phyloP scores from a whole-genome alignment of 73 alveolate genomes.

The Paramecium sexaurelia region DNA sequence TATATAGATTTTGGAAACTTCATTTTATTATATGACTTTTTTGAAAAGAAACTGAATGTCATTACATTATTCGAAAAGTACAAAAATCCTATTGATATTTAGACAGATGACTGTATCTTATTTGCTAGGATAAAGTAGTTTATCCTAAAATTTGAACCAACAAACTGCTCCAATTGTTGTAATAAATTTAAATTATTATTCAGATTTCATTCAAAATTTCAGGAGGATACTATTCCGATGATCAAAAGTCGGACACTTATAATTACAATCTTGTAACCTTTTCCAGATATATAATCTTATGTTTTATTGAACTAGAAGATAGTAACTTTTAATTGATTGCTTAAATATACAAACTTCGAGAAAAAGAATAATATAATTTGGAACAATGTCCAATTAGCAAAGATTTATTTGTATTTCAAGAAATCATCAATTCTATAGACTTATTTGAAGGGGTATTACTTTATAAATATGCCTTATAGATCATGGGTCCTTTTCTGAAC shows the following conservation, averaged over 20 bases:
- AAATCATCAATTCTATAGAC: background rate
- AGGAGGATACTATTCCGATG: background rate
- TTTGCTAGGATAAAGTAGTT: background rate
- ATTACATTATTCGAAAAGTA: background rate
- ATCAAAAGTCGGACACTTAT: background rate
- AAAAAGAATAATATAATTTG: background rate
- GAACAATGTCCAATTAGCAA: background rate
- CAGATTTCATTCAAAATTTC: background rate
- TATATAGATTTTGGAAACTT: background rate
- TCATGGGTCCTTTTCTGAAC: background rate
- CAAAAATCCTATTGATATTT: background rate
- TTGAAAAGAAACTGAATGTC: background rate
- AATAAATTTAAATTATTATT: background rate
- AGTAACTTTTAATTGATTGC: background rate
- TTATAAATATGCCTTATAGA: background rate
- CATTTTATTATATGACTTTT: background rate
- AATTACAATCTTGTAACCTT: background rate
- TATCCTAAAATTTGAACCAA: background rate
- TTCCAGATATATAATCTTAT: background rate
- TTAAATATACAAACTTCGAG: background rate
- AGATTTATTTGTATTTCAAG: background rate
- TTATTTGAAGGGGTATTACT: background rate
- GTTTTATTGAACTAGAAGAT: background rate
- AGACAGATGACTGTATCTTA: background rate
- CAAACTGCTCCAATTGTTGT: background rate